These are phyloP conservation scores for Cynanchum wilfordii DNA, from an alignment of 257 asterid species.

Conservation along the genomic window DNA sequence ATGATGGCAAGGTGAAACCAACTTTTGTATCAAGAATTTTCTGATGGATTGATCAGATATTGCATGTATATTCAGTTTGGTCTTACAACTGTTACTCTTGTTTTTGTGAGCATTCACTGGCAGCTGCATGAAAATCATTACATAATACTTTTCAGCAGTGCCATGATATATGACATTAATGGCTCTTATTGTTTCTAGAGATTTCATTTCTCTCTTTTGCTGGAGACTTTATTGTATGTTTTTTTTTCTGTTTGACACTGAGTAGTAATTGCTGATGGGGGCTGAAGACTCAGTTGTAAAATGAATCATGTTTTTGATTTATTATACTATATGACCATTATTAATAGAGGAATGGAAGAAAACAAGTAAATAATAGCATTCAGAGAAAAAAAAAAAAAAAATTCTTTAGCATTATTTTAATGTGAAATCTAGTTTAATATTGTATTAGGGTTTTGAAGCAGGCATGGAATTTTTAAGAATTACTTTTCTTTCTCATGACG, in stretches of 20 bases:
- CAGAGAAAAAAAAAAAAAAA: not conserved
- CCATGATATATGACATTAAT: not conserved
- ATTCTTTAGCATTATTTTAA: not conserved
- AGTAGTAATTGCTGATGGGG: not conserved
- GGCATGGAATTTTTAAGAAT: not conserved
- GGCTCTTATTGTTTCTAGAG: not conserved
- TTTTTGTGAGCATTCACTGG: not conserved
- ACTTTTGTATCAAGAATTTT: not conserved
- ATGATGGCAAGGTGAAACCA: constrained; percentile 77
- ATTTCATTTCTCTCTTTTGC: not conserved
- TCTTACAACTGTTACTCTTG: not conserved
- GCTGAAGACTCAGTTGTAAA: not conserved
- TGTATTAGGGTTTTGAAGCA: not conserved
- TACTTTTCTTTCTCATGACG: no score
- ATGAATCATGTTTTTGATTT: not conserved
- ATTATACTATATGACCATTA: not conserved
- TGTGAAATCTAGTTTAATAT: not conserved
- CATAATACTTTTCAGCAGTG: not conserved
- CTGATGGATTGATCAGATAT: not conserved
- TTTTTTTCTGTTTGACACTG: not conserved
- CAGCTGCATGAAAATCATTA: not conserved
- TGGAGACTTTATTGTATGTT: not conserved
- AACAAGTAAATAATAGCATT: not conserved
- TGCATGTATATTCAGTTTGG: not conserved
- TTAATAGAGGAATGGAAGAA: not conserved